Base-by-base conservation (phyloP, 2,329 filamentous ascomycete species). In the Aureobasidium sp. region DNA sequence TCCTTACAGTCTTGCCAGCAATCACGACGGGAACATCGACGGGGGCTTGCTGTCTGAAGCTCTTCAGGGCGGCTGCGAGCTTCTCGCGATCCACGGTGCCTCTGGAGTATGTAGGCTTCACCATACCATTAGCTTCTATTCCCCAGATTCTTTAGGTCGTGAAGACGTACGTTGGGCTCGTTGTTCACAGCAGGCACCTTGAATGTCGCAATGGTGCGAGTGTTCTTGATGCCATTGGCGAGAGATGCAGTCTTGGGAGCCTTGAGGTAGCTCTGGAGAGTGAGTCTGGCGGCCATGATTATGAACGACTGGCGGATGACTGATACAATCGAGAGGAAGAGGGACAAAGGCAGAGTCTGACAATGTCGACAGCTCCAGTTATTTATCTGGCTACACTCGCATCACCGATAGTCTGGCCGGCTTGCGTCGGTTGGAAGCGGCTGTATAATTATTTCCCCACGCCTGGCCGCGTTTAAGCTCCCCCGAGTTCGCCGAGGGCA, bases 111-210 rank as follows among this genome's bases (percentile, higher is more conserved):
- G 93, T 88, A 79, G 95, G 89, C 91, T 97, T 69, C 62, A 17
- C 7, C 8, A 8, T 22, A 20, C 57, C 12, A 65, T 61, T 17
- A 59, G 49, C 22, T 27, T 8, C 36, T 29, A 25, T 25, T 7
- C 5, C 17, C 14, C 37, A 42, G 1, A 8, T 51, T 44, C 15
- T 58, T 63, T n/a, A n/a, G n/a, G n/a, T n/a, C n/a, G 37, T 44
- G 58, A 36, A 31, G 60, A 61, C 90, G 75, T 77, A 96, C 92
- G 74, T 97, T 99, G n/a, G 91, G 91, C 79, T 99, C 94, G 74
- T 99, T 99, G 73, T 84, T 80, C 69, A 97, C 85, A 66, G 86
- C 86, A 55, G 94, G 94, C 57, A 92, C 84, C 80, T 90, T 93
- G 83, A 97, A 97, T 64, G 85, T 82, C 55, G 91, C 92, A 66